Conservation (phyloP, 2,329 filamentous ascomycete genomes). For the Tolypocladium nubicola region DNA sequence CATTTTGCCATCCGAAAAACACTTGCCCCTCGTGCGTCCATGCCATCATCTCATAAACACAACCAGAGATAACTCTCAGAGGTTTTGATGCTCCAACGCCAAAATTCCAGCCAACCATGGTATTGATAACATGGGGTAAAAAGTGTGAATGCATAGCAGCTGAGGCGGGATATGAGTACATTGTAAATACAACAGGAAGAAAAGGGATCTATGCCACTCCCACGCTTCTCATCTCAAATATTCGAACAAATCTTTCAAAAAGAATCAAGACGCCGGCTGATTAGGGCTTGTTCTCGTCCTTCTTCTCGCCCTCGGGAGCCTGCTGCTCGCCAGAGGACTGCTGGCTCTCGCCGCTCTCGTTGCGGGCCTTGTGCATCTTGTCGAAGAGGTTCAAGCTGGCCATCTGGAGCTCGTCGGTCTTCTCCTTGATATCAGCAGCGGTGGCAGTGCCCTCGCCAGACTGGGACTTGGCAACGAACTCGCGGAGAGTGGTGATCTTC, state of each 20-base stretch:
- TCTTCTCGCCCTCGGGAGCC: constrained; percentile 62
- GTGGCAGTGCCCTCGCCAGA: constrained; percentile 79
- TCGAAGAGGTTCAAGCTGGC: constrained; percentile 95
- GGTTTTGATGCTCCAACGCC: constrained; percentile 44
- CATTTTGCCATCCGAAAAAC: constrained; percentile 24
- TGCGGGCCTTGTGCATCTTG: constrained; percentile 98
- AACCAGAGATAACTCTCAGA: constrained; percentile 27
- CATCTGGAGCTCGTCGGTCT: constrained; percentile 96
- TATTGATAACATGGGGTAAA: constrained; percentile 36
- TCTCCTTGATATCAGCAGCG: constrained; percentile 91
- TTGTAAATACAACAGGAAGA: constrained; percentile 29
- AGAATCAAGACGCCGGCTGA: constrained; percentile 11
- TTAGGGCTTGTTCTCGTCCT: constrained; percentile 62
- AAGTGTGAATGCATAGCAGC: constrained; percentile 24
- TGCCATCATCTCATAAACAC: constrained; percentile 35
- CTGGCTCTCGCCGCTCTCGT: constrained; percentile 48
- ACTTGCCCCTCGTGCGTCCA: constrained; percentile 25
- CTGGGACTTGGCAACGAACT: constrained; percentile 91
- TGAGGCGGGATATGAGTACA: constrained; percentile 42
- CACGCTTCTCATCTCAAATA: constrained; percentile 19
- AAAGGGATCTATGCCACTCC: constrained; percentile 22
- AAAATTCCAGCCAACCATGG: constrained; percentile 30
- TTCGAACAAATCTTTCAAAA: constrained; percentile 14
- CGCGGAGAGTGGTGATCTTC: constrained; percentile 79
- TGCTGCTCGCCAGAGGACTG: constrained; percentile 36